Base-by-base conservation (phyloP, 2,329 filamentous ascomycete genomes). In the Penicillium paneum region DNA sequence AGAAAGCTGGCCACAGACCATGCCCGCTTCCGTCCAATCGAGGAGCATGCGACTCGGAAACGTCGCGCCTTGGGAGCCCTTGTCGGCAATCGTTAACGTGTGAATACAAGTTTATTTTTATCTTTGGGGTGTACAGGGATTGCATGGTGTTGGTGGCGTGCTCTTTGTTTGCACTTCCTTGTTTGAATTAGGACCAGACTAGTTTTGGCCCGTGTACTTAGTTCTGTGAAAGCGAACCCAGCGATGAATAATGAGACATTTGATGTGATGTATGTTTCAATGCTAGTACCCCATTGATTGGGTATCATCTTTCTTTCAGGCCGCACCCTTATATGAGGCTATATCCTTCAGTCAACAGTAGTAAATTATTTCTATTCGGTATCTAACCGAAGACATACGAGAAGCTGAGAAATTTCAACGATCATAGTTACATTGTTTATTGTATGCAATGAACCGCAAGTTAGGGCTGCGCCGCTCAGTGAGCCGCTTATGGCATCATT, bases 1-100 rank as follows among this genome's bases (percentile, higher is more conserved):
- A 85, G 85, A 66, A 97, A 96, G 77, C 85, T 97, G 59, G 86
- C 84, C 7, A 91, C 94, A 65, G 94, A 97, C 35, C 71, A 74
- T 58, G 71, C 76, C 43, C 68, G 73, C 53, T 76, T 75, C 53
- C 68, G 69, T 13, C 65, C 68, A 6, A 60, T 52, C 21, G 64
- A 66, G 43, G 63, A 64, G 26, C 56, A 49, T 0, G 58, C 56
- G 13, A 54, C 61, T 41, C 64, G 58, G 15, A 68, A 65, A 52
- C 61, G 71, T 35, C 69, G 70, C 26, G 69, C 63, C 5, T 59
- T 74, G 53, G 63, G 68, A 17, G 52, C 58, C 34, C 64, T 74
- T 43, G 51, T 58, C 31, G 71, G 71, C 54, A 67, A 60, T 53
- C 61, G 58, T 52, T 71, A 61, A 47, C 47, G 21, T 54, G 46